Percentiles rank a stretch among this genome's conserved stretches.
Conservation (phyloP, 192 early-diverging fungal species). For the Coemansia sp. region DNA sequence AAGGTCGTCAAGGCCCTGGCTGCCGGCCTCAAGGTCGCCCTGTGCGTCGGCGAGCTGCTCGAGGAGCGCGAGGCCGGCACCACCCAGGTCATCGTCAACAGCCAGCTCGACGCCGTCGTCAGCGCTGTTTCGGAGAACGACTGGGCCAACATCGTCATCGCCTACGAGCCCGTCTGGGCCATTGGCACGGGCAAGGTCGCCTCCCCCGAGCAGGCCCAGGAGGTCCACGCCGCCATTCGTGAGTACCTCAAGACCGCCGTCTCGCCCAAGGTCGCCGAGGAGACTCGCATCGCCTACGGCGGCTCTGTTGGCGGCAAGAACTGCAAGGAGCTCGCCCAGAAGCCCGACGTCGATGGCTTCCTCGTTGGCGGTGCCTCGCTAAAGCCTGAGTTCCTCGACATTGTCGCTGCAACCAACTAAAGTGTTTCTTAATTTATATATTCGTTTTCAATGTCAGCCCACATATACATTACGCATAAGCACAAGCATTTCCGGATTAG, state of each 20-base stretch:
- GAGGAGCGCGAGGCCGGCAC: constrained; percentile 88
- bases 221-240: constrained; percentile 89
- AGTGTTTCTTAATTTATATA: neutral
- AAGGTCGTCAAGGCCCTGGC: constrained; percentile 88
- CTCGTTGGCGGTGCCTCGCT: constrained; percentile 98
- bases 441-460: neutral
- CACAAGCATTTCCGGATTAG: neutral
- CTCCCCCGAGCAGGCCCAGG: constrained; percentile 93
- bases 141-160: constrained; percentile 95
- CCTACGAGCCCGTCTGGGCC: constrained; percentile 99
- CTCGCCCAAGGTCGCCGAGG: constrained; percentile 78
- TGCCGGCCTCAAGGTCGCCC: constrained; percentile 88
- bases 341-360: constrained; percentile 98
- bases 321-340: constrained; percentile 73
- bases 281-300: constrained; percentile 95
- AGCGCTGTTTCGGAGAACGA: constrained; percentile 65
- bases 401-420: constrained; percentile 54
- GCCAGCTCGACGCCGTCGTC: constrained; percentile 87
- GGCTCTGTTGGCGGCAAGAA: constrained; percentile 92
- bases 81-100: constrained; percentile 84
- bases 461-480: neutral
- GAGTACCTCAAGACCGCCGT: constrained; percentile 84
- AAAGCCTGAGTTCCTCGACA: constrained; percentile 85
- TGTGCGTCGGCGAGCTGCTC: constrained; percentile 95
- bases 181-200: constrained; percentile 99